Conservation (phyloP, 2,329 filamentous ascomycete species). For the Aphanoascus verrucosus region DNA sequence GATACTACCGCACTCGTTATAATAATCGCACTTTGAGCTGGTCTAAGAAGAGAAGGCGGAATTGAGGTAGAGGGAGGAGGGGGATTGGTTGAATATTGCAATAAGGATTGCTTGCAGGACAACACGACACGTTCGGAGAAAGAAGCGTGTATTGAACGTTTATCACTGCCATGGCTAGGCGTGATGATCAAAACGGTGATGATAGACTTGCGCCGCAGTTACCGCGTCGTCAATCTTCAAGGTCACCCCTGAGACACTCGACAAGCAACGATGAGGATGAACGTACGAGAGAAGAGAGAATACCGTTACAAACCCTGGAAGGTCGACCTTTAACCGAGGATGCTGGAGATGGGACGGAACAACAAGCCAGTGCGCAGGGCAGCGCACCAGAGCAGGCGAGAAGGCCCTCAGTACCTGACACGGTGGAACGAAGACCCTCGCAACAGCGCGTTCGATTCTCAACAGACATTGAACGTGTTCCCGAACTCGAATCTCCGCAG, state of each 20-base stretch:
- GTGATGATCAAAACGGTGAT: conserved; percentile 3
- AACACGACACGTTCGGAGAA: not conserved
- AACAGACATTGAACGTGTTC: conserved; percentile 19
- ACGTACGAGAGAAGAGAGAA: conserved; percentile 41
- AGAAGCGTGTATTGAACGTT: not conserved
- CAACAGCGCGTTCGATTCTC: conserved; percentile 21
- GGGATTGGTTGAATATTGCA: not conserved
- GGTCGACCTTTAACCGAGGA: not conserved
- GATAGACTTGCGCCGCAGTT: conserved; percentile 9
- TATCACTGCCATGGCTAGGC: conserved; percentile 11
- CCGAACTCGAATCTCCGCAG: not conserved
- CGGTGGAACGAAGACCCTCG: conserved; percentile 13
- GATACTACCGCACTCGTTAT: not conserved
- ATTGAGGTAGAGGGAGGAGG: not conserved
- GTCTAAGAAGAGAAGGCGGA: not conserved
- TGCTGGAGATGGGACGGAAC: not conserved
- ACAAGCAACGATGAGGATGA: conserved; percentile 3
- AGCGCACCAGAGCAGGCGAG: not conserved
- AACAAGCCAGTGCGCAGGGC: not conserved
- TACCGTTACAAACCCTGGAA: conserved; percentile 31
- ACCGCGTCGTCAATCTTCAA: conserved; percentile 12
- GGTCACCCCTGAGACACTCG: conserved; percentile 14
- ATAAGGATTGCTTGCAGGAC: not conserved
- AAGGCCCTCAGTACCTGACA: conserved; percentile 5
- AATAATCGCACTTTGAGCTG: not conserved